Evolutionary conservation across 345 rosid genomes (phyloP), one percentile per base, ranked within the genome.

Genomic region (Angophora floribunda): DNA sequence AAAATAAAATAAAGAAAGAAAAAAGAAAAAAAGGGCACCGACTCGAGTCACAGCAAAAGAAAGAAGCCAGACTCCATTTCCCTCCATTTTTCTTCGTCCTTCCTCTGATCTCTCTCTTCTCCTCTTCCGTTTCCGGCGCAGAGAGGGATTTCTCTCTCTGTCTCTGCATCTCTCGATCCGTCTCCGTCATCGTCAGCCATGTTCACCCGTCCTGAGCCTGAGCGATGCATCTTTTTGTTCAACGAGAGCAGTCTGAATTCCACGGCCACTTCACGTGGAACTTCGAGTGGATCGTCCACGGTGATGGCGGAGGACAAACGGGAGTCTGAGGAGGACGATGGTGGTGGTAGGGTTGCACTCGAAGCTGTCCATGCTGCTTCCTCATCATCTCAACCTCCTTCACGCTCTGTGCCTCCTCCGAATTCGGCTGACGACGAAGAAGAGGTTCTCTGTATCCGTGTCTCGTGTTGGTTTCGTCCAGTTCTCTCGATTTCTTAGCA

Each of bases 401-500:
- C n/a, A 8, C 2, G 11, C 59, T 55, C 26, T 2, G 2, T 55
- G 59, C 59, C 17, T n/a, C 4, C 41, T 55, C 61, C 28, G 11
- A 55, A 26, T 21, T 55, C 26, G 61, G 61, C 41, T 2, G 41
- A 36, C 41, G 41, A 55, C 26, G 12, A 55, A 55, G 61, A 1
- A 0, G 0, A 55, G 61, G 61, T 55, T 55, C 5, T 22, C 61
- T 53, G 1, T 55, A 7, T 55, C 61, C 19, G 1, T 19, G 22
- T 55, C 12, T 0, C 0, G 2, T 55, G 61, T 55, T 21, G 21
- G 28, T 55, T 55, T 26, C 28, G 5, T 11, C 5, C 22, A 5
- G 26, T 55, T 22, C 61, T 55, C 5, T 55, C 5, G 28, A 55
- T 55, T 55, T 21, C 11, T 55, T 8, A 55, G 26, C 61, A 55